Percentiles rank a stretch among this genome's conserved stretches.
Conservation (phyloP, 257 asterid species). For the Cordia subcordata region DNA sequence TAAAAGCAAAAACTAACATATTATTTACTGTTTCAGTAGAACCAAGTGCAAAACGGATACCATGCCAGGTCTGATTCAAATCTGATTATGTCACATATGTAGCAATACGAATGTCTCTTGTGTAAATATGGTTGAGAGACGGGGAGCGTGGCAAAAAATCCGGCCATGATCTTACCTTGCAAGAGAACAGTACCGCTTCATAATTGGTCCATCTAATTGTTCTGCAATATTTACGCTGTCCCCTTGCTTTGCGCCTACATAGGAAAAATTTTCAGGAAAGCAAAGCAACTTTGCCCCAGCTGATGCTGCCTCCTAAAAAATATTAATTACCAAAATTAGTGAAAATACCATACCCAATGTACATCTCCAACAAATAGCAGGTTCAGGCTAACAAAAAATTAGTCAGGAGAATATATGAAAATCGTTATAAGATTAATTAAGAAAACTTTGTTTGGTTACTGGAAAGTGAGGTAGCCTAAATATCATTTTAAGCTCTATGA, state of each 20-base stretch:
- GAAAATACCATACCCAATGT: background rate
- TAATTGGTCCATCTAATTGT: conserved; percentile 78
- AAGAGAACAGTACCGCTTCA: conserved; percentile 66
- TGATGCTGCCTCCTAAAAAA: conserved; percentile 66
- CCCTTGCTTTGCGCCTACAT: conserved; percentile 62
- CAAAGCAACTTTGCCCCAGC: conserved; percentile 92
- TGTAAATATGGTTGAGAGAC: background rate
- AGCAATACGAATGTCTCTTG: too few species aligned
- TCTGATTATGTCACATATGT: too few species aligned
- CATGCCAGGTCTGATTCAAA: too few species aligned
- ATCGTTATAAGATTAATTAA: too few species aligned
- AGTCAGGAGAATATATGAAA: too few species aligned
- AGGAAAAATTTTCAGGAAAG: conserved; percentile 92
- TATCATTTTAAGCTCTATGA: too few species aligned
- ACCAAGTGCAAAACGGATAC: too few species aligned
- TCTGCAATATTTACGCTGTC: conserved; percentile 78
- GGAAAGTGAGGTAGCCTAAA: too few species aligned
- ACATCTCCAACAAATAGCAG: too few species aligned
- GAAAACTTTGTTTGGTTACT: too few species aligned
- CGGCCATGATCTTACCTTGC: conserved; percentile 46
- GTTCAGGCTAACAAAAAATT: too few species aligned
- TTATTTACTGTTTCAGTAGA: too few species aligned
- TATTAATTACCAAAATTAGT: conserved; percentile 13
- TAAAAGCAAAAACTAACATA: background rate
- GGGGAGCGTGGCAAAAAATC: background rate